Evolutionary conservation across 345 rosid species (phyloP).

Genomic region (Acer negundo): DNA sequence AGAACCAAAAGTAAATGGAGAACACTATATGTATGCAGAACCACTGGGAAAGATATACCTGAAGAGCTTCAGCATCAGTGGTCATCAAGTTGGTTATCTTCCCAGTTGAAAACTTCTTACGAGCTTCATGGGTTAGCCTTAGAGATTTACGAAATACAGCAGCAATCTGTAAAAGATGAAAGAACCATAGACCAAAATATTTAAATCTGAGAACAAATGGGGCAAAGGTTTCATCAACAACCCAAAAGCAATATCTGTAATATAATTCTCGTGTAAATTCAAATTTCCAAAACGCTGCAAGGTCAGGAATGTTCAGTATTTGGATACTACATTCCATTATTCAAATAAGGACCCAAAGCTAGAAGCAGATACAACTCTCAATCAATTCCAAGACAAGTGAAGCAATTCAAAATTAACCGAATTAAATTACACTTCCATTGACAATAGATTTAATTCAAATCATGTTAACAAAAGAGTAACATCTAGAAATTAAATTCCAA

Average conservation of each 20-base stretch:
- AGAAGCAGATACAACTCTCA: background rate
- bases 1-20: background rate
- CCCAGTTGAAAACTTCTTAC: conserved; percentile 81
- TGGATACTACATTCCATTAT: background rate
- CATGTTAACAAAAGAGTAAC: background rate
- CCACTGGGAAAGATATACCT: conserved; percentile 46
- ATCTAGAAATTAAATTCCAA: background rate
- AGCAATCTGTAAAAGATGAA: conserved; percentile 63
- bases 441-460: background rate
- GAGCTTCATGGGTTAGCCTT: conserved; percentile 90
- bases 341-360: background rate
- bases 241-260: background rate
- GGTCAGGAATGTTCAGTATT: conserved; percentile 1
- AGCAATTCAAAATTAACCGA: background rate
- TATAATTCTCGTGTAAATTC: background rate
- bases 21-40: conserved; percentile 11
- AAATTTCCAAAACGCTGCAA: background rate
- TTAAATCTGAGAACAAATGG: conserved; percentile 14
- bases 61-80: conserved; percentile 94
- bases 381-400: background rate
- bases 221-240: background rate
- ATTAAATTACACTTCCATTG: background rate
- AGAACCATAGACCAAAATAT: background rate
- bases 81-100: conserved; percentile 99
- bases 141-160: conserved; percentile 94